phyloP scores from a whole-genome alignment of 805 yeast species.

The Saturnispora kantuleensis region DNA sequence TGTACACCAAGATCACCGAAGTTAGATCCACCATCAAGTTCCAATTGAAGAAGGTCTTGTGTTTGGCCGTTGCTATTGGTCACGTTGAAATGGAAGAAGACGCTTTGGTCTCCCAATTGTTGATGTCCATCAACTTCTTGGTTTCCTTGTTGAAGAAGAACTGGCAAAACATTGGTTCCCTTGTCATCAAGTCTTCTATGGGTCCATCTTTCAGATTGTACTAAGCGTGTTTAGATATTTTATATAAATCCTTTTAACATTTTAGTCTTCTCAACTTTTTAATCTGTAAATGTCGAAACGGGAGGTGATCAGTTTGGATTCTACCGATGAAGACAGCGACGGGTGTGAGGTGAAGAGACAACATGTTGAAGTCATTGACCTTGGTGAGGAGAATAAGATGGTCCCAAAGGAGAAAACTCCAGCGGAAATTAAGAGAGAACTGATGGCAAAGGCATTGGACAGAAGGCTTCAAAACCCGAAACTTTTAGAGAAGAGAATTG shows the following conservation, averaged over 20 bases:
- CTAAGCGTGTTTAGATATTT: conserved; percentile 39
- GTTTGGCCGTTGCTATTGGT: conserved; percentile 99
- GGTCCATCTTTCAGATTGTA: conserved; percentile 99
- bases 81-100: conserved; percentile 99
- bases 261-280: neutral
- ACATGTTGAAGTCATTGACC: conserved; percentile 9
- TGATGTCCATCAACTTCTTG: conserved; percentile 98
- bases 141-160: conserved; percentile 99
- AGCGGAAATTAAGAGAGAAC: conserved; percentile 12
- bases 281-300: neutral
- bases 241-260: neutral
- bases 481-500: neutral
- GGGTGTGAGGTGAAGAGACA: neutral
- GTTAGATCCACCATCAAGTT: conserved; percentile 99
- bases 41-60: conserved; percentile 99
- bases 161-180: conserved; percentile 99
- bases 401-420: neutral
- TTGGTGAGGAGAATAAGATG: conserved; percentile 5
- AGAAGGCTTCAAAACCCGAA: conserved; percentile 9
- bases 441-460: conserved; percentile 20
- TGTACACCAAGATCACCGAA: conserved; percentile 90
- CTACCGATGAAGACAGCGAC: conserved; percentile 1
- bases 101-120: conserved; percentile 89
- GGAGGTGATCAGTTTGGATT: neutral
- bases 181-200: conserved; percentile 98